Percentiles rank a stretch among this genome's conserved stretches.
phyloP scores from a whole-genome alignment of 768 basidiomycete species.

The Russula olivacea region DNA sequence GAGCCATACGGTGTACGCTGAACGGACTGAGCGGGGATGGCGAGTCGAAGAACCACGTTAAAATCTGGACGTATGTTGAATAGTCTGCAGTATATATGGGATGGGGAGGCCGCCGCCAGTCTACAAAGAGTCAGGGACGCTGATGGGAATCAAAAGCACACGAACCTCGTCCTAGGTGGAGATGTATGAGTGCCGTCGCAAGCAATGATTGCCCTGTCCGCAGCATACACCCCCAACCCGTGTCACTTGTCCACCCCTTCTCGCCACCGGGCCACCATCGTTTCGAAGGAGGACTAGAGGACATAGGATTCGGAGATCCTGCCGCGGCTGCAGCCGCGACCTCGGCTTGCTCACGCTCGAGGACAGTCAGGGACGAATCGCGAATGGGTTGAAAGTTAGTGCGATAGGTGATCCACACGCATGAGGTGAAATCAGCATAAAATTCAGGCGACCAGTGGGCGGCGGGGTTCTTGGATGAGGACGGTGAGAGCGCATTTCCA shows the following conservation, averaged over 20 bases:
- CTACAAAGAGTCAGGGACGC: constrained; percentile 36
- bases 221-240: constrained; percentile 92
- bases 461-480: constrained; percentile 29
- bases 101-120: constrained; percentile 76
- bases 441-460: constrained; percentile 70
- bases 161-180: constrained; percentile 71
- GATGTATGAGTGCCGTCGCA: constrained; percentile 69
- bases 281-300: constrained; percentile 40
- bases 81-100: constrained; percentile 57
- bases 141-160: constrained; percentile 15
- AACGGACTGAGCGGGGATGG: constrained; percentile 83
- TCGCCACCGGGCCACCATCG: constrained; percentile 66
- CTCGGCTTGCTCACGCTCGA: constrained; percentile 34
- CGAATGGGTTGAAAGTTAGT: constrained; percentile 79
- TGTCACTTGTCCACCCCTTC: constrained; percentile 78
- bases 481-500: constrained; percentile 23
- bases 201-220: constrained; percentile 80
- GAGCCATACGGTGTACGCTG: constrained; percentile 92
- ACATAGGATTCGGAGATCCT: constrained; percentile 1
- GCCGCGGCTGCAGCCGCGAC: constrained; percentile 19
- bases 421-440: constrained; percentile 82
- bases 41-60: constrained; percentile 94
- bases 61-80: constrained; percentile 82
- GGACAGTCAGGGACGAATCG: constrained; percentile 46
- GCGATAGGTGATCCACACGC: constrained; percentile 91